Percentiles rank a stretch among this genome's conserved stretches.
These are phyloP conservation scores for Coniella vitis DNA, from an alignment of 2,329 filamentous ascomycete species.

Conservation along the genomic window DNA sequence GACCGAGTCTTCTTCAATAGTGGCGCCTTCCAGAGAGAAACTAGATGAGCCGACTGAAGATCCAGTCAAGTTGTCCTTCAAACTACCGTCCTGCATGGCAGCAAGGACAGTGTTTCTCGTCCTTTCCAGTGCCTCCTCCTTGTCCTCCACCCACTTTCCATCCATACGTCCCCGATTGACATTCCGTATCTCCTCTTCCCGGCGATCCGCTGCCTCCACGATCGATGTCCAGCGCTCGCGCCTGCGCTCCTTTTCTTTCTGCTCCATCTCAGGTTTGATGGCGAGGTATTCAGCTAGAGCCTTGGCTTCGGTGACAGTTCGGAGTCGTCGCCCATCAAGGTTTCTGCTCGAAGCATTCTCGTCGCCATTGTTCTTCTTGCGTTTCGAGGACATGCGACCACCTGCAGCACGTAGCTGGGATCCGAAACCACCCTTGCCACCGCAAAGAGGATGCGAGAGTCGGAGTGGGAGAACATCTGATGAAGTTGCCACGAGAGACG, in stretches of 20 bases:
- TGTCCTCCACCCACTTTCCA: conserved; percentile 90
- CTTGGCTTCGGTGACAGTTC: conserved; percentile 93
- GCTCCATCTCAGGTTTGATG: conserved; percentile 95
- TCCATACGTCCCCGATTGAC: conserved; percentile 68
- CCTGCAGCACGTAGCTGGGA: conserved; percentile 94
- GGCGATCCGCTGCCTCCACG: conserved; percentile 74
- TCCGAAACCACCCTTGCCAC: conserved; percentile 96
- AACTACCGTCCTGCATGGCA: conserved; percentile 59
- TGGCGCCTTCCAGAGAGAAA: conserved; percentile 30
- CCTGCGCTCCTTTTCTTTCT: conserved; percentile 82
- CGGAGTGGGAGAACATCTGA: conserved; percentile 74
- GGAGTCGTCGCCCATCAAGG: conserved; percentile 79
- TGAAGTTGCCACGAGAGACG: conserved; percentile 43
- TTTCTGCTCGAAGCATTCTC: conserved; percentile 89
- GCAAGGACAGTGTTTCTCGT: conserved; percentile 69
- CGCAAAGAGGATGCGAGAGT: conserved; percentile 70
- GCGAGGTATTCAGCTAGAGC: conserved; percentile 90
- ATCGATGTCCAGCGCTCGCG: conserved; percentile 82
- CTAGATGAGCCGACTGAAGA: conserved; percentile 41
- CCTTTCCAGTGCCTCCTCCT: conserved; percentile 81
- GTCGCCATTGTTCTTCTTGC: conserved; percentile 78
- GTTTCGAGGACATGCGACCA: conserved; percentile 92
- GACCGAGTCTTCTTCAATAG: conserved; percentile 25
- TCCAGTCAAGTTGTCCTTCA: conserved; percentile 52
- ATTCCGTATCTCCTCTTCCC: conserved; percentile 74